Evolutionary conservation across 768 basidiomycete species (phyloP).

Genomic region (Coprinopsis strossmayeri): DNA sequence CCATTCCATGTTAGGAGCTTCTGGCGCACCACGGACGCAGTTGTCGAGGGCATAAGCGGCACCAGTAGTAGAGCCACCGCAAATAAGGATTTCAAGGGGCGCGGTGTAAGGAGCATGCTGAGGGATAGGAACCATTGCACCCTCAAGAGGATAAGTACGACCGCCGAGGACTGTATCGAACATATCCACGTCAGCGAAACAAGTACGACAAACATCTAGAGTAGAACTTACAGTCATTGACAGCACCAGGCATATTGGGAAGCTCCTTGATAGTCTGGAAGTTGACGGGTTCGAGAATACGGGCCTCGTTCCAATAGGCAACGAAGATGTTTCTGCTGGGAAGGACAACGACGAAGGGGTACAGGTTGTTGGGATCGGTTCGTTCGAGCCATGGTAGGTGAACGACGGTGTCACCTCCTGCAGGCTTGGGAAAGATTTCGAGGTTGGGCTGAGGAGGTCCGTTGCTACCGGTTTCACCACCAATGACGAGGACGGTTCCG

Average conservation of each 20-base stretch:
- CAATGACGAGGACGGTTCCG: slow-evolving; percentile 66
- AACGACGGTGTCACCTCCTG: slow-evolving; percentile 54
- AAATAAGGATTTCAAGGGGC: slow-evolving; percentile 61
- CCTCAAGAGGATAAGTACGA: slow-evolving; percentile 74
- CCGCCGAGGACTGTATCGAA: slow-evolving; percentile 47
- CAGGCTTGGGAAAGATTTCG: slow-evolving; percentile 63
- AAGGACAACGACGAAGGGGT: slow-evolving; percentile 69
- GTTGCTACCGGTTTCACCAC: slow-evolving; percentile 71
- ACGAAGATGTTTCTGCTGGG: slow-evolving; percentile 67
- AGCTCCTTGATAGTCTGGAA: slow-evolving; percentile 54
- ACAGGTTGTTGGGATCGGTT: slow-evolving; percentile 77
- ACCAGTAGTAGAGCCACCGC: slow-evolving; percentile 67
- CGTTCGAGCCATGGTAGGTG: slow-evolving; percentile 60
- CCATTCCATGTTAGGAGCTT: slow-evolving; percentile 58
- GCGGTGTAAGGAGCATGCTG: slow-evolving; percentile 69
- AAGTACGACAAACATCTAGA: not conserved
- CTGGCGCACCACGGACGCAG: slow-evolving; percentile 65
- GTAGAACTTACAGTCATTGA: slow-evolving; percentile 48
- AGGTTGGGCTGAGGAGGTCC: slow-evolving; percentile 58
- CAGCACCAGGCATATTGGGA: slow-evolving; percentile 72
- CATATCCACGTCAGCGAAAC: not conserved
- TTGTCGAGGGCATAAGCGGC: slow-evolving; percentile 54
- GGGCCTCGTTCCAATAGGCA: slow-evolving; percentile 77
- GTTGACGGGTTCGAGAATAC: slow-evolving; percentile 60
- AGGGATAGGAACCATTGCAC: slow-evolving; percentile 63